Base-by-base conservation (phyloP, 257 asterid genomes). In the Cordia subcordata region DNA sequence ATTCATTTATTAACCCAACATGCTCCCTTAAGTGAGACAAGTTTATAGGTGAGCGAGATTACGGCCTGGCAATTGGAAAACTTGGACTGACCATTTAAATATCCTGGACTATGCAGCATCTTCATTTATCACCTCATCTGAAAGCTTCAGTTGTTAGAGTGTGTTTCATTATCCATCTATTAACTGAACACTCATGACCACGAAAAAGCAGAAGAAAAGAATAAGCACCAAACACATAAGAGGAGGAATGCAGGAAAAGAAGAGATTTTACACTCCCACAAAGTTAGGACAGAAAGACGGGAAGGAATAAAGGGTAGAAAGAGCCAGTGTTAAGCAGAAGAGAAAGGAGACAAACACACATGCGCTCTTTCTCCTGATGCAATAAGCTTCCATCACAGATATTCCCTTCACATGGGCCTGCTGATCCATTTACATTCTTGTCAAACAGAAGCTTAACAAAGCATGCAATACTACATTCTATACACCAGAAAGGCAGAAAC, bases 311-410 rank as follows among this genome's bases (percentile, higher is more conserved):
- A 83, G 87, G 94, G 93, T 75, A 79, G 95, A 82, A 82, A 93
- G 99, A 81, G 95, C 80, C 85, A 86, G 85, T 73, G 85, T 69
- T 82, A 78, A 87, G 90, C 78, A 77, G 81, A 80, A 86, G 99
- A 86, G 95, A 89, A 88, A 86, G 95, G 77, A 86, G 81, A 93
- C 99, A 89, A 93, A 93, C 99, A 93, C 96, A 84, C 94, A 81
- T 93, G 86, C 73, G 79, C 91, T 84, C 84, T 87, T 80, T 87
- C 94, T 85, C 97, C 87, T 81, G 83, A 81, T 70, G 94, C 88
- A 87, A 79, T 79, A 84, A 79, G 99, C 99, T 93, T 97, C 99
- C 99, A 93, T 79, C 75, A 94, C 78, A 85, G 94, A 73, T 76
- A 86, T 88, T 73, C 85, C 96, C 97, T 86, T 93, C 91, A 79